phyloP scores from a whole-genome alignment of 2,329 filamentous ascomycete genomes.

The Aspergillus ruber region DNA sequence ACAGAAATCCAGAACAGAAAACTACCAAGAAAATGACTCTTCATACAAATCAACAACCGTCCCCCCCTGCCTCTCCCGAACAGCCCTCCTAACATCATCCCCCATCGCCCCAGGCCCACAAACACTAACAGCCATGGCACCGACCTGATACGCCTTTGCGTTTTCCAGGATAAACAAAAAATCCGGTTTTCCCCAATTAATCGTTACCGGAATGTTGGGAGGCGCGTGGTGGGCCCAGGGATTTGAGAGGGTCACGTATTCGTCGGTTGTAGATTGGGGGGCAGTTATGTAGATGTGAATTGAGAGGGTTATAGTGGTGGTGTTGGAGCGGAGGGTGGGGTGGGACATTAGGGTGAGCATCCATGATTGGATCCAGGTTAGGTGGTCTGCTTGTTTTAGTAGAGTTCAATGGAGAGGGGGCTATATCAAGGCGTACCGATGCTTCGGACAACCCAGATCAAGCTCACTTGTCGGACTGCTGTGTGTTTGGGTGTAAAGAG shows the following conservation, averaged over 20 bases:
- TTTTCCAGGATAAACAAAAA: constrained; percentile 18
- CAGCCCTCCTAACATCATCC: constrained; percentile 30
- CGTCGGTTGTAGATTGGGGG: constrained; percentile 17
- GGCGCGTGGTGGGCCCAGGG: constrained; percentile 22
- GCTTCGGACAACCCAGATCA: constrained; percentile 29
- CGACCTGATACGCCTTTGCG: constrained; percentile 24
- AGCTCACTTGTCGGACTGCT: constrained; percentile 22
- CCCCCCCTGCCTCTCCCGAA: constrained; percentile 21
- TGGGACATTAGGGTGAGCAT: constrained; percentile 26
- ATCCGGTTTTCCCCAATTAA: constrained; percentile 21
- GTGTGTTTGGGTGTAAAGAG: constrained; percentile 14
- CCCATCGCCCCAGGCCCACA: constrained; percentile 32
- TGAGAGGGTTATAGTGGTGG: constrained; percentile 19
- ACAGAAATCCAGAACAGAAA: neutral
- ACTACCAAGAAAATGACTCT: constrained; percentile 32
- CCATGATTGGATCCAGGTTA: constrained; percentile 30
- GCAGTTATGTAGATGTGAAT: constrained; percentile 24
- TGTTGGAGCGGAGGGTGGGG: constrained; percentile 17
- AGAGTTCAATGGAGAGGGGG: no score
- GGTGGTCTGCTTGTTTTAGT: constrained; percentile 23
- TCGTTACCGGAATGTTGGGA: constrained; percentile 17
- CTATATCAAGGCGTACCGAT: no score
- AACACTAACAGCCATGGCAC: constrained; percentile 32
- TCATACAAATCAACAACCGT: constrained; percentile 31
- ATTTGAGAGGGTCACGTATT: constrained; percentile 16